Base-by-base conservation (phyloP, 208 protist genomes). In the Leptomonas pyrrhocoris region DNA sequence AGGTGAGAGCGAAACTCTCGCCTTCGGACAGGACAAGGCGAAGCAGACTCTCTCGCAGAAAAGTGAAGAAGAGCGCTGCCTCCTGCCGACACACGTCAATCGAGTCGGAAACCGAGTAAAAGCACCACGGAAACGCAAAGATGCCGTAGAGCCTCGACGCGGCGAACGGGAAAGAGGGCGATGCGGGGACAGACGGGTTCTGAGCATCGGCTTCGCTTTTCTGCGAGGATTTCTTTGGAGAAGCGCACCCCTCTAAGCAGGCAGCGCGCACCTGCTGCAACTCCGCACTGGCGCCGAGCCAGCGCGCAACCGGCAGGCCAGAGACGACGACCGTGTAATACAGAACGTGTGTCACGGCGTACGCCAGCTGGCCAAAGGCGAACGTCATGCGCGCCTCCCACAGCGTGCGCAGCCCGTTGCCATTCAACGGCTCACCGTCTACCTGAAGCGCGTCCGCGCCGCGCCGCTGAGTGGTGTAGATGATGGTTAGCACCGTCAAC, bases 21-120 rank as follows among this genome's bases (percentile, higher is more conserved):
- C 92, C 94, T 51, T 97, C 92, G 13, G 89, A 81, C 9, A 98
- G 72, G 23, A 96, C 45, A 34, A 98, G 72, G 21, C 93, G 92
- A 30, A 97, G 63, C 48, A 90, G 49, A 61, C 90, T 95, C 79
- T 97, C 93, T 25, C 79, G 65, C 25, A 93, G 79, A 60, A 97
- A 97, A 18, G 83, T 66, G 19, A 34, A 18, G 19, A 92, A 54
- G 53, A 95, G 73, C 36, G 63, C n/a, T 23, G 59, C 9, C 19
- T 86, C 71, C 12, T 49, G 59, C 18, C 63, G 25, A 30, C 61
- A 74, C 15, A 42, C 62, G 12, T 11, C 13, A 3, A 42, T 4
- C 12, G 63, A 58, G 27, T 53, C 74, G 16, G 4, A 38, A 6
- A 60, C 19, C 19, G 57, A 58, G 46, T 83, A 74, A 46, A 70